phyloP scores from a whole-genome alignment of 495 filamentous ascomycete genomes.

The Thermochaetoides thermophila region DNA sequence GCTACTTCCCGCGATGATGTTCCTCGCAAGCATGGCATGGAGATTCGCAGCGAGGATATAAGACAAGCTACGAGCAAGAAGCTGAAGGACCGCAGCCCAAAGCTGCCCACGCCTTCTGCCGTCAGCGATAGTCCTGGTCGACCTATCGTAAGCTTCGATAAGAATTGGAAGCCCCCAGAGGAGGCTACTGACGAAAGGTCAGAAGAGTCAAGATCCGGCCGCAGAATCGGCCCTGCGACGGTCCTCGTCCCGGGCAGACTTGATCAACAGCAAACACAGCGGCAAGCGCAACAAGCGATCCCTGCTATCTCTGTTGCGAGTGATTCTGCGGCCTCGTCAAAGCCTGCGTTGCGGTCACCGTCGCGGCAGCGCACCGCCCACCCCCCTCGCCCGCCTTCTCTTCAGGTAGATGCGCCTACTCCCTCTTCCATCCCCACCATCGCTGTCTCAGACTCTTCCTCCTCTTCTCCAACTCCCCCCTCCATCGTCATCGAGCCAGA shows the following conservation, averaged over 20 bases:
- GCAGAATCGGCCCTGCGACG: conserved; percentile 2
- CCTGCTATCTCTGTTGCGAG: conserved; percentile 50
- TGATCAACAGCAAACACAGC: conserved; percentile 12
- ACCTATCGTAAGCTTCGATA: conserved; percentile 88
- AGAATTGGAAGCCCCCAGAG: conserved; percentile 55
- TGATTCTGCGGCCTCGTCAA: conserved; percentile 21
- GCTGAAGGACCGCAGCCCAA: conserved; percentile 69
- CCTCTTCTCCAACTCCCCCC: conserved; percentile 13
- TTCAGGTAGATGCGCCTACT: conserved; percentile 24
- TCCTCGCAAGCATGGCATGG: conserved; percentile 54
- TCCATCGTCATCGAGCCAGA: conserved; percentile 32
- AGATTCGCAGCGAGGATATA: conserved; percentile 76
- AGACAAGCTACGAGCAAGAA: conserved; percentile 80
- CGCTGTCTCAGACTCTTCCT: conserved; percentile 16
- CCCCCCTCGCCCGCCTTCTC: conserved; percentile 20
- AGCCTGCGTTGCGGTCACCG: conserved; percentile 13
- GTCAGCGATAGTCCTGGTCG: conserved; percentile 74
- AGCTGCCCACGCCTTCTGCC: conserved; percentile 68
- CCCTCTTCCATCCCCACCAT: conserved; percentile 15
- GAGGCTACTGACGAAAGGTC: conserved; percentile 42
- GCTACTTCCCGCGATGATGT: conserved; percentile 19
- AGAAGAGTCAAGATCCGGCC: conserved; percentile 21
- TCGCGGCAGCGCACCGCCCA: conserved; percentile 18
- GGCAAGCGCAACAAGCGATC: conserved; percentile 19
- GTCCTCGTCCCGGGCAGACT: conserved; percentile 14